A percentile compares a stretch with the other conserved stretches of the same genome.
These are phyloP conservation scores for Ophiocordyceps camponoti-leonardi DNA, from an alignment of 2,329 filamentous ascomycete species.

Conservation along the genomic window DNA sequence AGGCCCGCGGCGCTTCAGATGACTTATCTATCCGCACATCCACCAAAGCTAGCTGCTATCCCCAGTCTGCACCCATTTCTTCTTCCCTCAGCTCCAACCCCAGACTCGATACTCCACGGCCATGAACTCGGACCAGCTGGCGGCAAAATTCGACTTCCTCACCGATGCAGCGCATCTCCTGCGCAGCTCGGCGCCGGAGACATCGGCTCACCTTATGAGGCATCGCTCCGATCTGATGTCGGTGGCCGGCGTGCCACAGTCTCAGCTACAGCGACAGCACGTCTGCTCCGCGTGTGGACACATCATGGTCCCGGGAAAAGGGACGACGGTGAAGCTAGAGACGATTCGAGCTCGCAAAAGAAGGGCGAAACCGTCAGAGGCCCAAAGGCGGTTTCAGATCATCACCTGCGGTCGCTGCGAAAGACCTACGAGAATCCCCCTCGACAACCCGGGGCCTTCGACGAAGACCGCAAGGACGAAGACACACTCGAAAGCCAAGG, in stretches of 20 bases:
- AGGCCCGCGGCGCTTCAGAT: too few species aligned
- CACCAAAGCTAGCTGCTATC: too few species aligned
- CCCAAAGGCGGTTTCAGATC: slow-evolving; percentile 5
- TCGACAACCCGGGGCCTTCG: slow-evolving; percentile 19
- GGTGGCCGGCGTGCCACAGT: slow-evolving; percentile 23
- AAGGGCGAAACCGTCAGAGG: not conserved
- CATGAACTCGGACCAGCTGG: slow-evolving; percentile 8
- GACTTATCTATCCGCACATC: too few species aligned
- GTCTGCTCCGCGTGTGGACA: slow-evolving; percentile 43
- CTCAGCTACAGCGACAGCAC: slow-evolving; percentile 34
- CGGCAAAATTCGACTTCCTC: slow-evolving; percentile 22
- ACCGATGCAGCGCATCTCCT: slow-evolving; percentile 44
- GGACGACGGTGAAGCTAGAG: slow-evolving; percentile 21
- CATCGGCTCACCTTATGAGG: slow-evolving; percentile 42
- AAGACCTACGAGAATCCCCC: slow-evolving; percentile 21
- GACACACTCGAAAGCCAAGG: slow-evolving; percentile 4
- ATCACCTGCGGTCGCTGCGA: slow-evolving; percentile 28
- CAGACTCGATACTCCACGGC: not conserved
- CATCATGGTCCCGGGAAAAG: slow-evolving; percentile 37
- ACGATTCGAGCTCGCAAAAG: slow-evolving; percentile 3
- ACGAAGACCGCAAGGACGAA: not conserved
- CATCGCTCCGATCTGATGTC: slow-evolving; percentile 31
- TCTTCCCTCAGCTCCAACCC: too few species aligned
- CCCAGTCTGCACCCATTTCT: too few species aligned
- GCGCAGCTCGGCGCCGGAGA: slow-evolving; percentile 31